These are phyloP conservation scores for Carex arenaria DNA, from an alignment of 202 grass and related monocot species.

Conservation along the genomic window DNA sequence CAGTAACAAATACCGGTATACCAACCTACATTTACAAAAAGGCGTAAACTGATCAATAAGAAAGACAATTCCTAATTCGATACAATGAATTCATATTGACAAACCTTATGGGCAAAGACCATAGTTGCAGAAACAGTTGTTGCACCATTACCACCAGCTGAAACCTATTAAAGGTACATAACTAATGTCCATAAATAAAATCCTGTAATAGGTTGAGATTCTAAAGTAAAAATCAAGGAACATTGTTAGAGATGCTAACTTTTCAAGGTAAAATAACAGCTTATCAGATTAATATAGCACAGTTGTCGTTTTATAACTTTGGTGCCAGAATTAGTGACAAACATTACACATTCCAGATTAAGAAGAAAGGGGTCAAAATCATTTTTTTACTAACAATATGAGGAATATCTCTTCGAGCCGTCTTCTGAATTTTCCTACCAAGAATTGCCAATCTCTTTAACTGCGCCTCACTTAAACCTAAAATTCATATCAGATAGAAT, in stretches of 20 bases:
- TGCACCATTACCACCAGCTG: slow-evolving; percentile 64
- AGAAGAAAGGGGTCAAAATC: neutral
- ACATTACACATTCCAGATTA: neutral
- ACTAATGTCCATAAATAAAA: neutral
- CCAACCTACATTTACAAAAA: slow-evolving; percentile 51
- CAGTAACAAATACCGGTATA: slow-evolving; percentile 85
- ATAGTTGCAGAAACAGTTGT: slow-evolving; percentile 93
- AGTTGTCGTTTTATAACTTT: neutral
- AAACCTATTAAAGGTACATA: slow-evolving; percentile 42
- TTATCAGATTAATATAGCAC: neutral
- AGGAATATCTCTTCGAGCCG: slow-evolving; percentile 84
- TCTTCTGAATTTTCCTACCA: slow-evolving; percentile 79
- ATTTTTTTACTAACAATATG: slow-evolving; percentile 53
- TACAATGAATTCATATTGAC: neutral
- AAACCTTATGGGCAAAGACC: slow-evolving; percentile 90
- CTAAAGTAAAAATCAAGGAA: slow-evolving; percentile 13
- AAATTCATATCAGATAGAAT: neutral
- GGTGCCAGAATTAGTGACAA: neutral
- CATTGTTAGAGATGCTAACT: neutral
- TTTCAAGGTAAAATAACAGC: neutral
- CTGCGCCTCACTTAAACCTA: slow-evolving; percentile 64
- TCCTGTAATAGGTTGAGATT: neutral
- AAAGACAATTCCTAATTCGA: neutral
- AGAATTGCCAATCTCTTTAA: slow-evolving; percentile 66
- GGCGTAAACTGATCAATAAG: neutral